Evolutionary conservation across 495 filamentous ascomycete species (phyloP).

Genomic region (Penicillium canescens): DNA sequence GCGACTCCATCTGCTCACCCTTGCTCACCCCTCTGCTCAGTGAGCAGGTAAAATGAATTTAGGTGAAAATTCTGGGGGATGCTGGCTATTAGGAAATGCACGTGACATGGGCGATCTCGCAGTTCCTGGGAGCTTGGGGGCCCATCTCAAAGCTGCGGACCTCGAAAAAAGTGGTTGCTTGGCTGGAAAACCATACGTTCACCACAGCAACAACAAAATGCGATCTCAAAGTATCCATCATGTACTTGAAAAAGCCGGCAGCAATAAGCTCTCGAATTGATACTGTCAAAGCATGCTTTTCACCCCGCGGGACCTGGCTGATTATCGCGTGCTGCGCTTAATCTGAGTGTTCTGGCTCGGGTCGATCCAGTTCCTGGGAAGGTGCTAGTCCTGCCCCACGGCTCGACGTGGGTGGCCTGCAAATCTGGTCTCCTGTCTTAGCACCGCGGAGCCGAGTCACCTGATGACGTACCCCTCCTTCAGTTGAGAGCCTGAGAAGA

Average conservation of each 20-base stretch:
- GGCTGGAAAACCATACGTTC: background rate
- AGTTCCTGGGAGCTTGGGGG: constrained; percentile 6
- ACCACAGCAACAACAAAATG: background rate
- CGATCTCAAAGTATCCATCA: background rate
- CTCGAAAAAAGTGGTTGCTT: constrained; percentile 3
- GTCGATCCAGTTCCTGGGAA: background rate
- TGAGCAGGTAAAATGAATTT: constrained; percentile 10
- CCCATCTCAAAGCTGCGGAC: constrained; percentile 8
- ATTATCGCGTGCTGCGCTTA: background rate
- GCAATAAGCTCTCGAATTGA: background rate
- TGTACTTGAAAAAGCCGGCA: background rate
- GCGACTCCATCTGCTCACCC: constrained; percentile 6
- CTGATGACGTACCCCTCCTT: constrained; percentile 1
- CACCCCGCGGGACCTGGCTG: background rate
- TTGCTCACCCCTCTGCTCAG: constrained; percentile 10
- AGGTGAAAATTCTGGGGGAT: constrained; percentile 10
- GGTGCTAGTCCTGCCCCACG: background rate
- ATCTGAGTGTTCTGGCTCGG: background rate
- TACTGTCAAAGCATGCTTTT: background rate
- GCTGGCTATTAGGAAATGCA: constrained; percentile 13
- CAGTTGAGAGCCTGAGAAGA: background rate
- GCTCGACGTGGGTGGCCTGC: background rate
- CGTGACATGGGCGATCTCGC: constrained; percentile 1
- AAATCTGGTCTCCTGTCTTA: background rate
- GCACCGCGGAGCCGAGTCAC: background rate